Evolutionary conservation across 2,329 filamentous ascomycete species (phyloP), one percentile per base, ranked within the genome.

Genomic region (Venturia nashicola): DNA sequence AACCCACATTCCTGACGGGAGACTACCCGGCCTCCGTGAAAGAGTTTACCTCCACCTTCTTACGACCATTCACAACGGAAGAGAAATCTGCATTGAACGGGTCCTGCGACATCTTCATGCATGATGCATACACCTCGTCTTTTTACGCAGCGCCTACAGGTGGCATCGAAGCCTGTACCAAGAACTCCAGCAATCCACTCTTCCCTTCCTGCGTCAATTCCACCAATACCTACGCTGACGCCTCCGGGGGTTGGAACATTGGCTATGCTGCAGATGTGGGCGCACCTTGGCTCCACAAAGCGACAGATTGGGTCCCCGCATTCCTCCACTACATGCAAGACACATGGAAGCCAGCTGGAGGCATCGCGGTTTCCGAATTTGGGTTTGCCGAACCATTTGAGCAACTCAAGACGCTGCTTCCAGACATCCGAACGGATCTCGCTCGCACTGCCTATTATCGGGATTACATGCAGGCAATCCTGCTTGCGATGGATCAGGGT

Each of bases 1-100:
- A 95, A 76, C 90, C 90, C 44, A 84, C 96, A 72, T 95, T 95
- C 80, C 84, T 87, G 66, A 77, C 74, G 7, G 90, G 90, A 68
- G 83, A 88, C 69, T 95, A 95, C 76, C 91, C 91, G 8, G 88
- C 84, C 1, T 72, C 70, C 0, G 69, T 79, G 11, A 75, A 76
- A 63, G 67, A 69, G 18, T 73, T 73, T 64, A 67, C 76, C 23
- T 68, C 66, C 5, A 69, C 65, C 7, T 74, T 75, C 67, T 66
- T 75, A 9, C 69, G 68, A 0, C 62, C 65, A 2, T 75, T 75
- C 61, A 74, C 73, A 1, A 66, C 67, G 1, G 68, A 68, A 20
- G 68, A 76, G 61, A 74, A 73, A 59, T 61, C 65, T 14, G 44
- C 66, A 34, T 74, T 75, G 62, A 70, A 70, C 23, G 72, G 72